Conservation (phyloP, 139 green algal species). For the Auxenochlorella protothecoides region DNA sequence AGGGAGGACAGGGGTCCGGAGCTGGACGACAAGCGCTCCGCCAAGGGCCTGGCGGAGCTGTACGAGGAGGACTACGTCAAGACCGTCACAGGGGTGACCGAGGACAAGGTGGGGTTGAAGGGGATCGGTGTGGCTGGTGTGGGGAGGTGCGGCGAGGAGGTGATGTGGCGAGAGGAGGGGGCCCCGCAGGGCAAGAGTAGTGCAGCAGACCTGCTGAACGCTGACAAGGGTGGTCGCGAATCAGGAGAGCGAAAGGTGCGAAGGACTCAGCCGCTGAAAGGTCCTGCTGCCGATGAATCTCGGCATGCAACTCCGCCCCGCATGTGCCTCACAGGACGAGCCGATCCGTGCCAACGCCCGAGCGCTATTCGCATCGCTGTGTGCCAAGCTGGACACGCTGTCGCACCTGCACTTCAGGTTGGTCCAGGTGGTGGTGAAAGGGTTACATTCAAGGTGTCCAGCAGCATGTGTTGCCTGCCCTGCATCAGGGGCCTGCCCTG, state of each 20-base stretch:
- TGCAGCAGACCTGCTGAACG: neutral
- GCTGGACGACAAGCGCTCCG: conserved; percentile 65
- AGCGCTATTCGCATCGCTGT: conserved; percentile 67
- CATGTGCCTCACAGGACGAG: conserved; percentile 15
- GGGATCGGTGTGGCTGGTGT: neutral
- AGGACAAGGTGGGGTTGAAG: conserved; percentile 21
- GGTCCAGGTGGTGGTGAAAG: conserved; percentile 64
- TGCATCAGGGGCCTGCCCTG: too few relatives aligned
- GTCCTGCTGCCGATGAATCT: neutral
- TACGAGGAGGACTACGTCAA: conserved; percentile 71
- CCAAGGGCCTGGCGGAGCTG: conserved; percentile 62
- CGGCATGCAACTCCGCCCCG: neutral
- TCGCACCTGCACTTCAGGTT: conserved; percentile 71
- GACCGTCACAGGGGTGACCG: conserved; percentile 11
- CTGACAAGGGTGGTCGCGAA: neutral
- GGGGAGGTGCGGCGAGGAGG: too few relatives aligned
- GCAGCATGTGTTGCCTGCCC: conserved; percentile 23
- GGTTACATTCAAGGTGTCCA: conserved; percentile 52
- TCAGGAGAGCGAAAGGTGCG: too few relatives aligned
- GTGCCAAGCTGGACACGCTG: conserved; percentile 79
- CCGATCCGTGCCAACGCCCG: conserved; percentile 30
- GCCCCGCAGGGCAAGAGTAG: neutral
- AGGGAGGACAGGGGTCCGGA: conserved; percentile 28
- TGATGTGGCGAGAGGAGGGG: too few relatives aligned
- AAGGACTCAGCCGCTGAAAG: too few relatives aligned